Conservation (phyloP, 2,329 filamentous ascomycete species). For the Setomelanomma holmii region DNA sequence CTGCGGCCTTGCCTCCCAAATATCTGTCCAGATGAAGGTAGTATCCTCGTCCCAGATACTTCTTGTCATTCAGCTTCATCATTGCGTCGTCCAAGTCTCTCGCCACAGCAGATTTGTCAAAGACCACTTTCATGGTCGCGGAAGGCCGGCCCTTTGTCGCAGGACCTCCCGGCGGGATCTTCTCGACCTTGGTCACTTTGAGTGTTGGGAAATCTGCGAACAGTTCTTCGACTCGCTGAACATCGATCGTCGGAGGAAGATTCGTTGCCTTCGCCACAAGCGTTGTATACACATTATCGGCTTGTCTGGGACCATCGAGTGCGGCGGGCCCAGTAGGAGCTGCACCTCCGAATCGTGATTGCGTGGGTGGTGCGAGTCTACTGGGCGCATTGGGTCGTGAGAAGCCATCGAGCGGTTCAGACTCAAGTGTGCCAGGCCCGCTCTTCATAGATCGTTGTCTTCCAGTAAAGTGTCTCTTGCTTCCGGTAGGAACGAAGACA, state of each 20-base stretch:
- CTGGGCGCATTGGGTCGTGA: constrained; percentile 18
- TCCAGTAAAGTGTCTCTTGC: constrained; percentile 40
- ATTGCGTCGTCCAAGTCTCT: constrained; percentile 41
- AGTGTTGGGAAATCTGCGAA: constrained; percentile 40
- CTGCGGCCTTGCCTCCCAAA: constrained; percentile 30
- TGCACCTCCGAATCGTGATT: constrained; percentile 23
- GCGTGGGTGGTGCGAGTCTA: constrained; percentile 20
- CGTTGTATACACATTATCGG: constrained; percentile 36
- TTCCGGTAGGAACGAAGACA: constrained; percentile 38
- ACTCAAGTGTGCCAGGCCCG: constrained; percentile 41
- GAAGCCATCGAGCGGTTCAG: constrained; percentile 31
- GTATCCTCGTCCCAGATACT: constrained; percentile 42
- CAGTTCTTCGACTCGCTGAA: constrained; percentile 33
- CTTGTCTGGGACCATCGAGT: constrained; percentile 20
- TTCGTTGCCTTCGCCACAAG: constrained; percentile 43
- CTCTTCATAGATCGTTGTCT: constrained; percentile 40
- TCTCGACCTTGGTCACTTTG: constrained; percentile 42
- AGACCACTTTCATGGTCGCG: constrained; percentile 40
- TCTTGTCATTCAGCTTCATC: constrained; percentile 43
- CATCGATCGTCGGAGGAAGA: constrained; percentile 36
- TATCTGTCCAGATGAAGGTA: constrained; percentile 45
- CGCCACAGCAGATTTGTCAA: constrained; percentile 38
- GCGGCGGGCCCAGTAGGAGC: constrained; percentile 20
- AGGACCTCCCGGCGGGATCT: constrained; percentile 28
- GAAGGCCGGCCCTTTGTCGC: constrained; percentile 29